phyloP scores from a whole-genome alignment of 371 early-diverging fungal genomes.

The Mucor lusitanicus region DNA sequence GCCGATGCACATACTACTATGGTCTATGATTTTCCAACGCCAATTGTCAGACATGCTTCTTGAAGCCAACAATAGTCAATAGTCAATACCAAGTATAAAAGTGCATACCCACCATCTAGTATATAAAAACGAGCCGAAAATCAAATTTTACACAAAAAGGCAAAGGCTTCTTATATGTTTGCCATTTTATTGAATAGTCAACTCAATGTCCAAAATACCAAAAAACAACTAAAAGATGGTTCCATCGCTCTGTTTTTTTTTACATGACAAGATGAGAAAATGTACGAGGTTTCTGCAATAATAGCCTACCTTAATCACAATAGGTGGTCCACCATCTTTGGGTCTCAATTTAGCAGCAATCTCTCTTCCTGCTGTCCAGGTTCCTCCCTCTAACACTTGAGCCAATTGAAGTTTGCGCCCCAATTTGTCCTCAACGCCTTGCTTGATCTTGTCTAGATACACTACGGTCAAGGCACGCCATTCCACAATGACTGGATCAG shows the following conservation, averaged over 20 bases:
- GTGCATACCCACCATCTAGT: no score
- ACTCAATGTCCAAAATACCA: background rate
- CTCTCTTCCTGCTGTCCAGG: slow-evolving; percentile 90
- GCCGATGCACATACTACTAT: no score
- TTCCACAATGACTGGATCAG: slow-evolving; percentile 85
- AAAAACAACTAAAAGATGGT: slow-evolving; percentile 39
- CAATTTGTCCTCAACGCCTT: slow-evolving; percentile 52
- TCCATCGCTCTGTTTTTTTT: slow-evolving; percentile 51
- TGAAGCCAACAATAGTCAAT: no score
- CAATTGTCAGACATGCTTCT: no score
- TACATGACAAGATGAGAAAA: no score
- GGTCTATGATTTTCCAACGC: no score
- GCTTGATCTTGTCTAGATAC: slow-evolving; percentile 76
- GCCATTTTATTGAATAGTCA: background rate
- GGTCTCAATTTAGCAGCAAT: slow-evolving; percentile 79
- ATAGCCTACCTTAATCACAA: slow-evolving; percentile 62
- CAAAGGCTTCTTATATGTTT: background rate
- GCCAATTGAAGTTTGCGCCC: slow-evolving; percentile 68
- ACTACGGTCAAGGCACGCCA: slow-evolving; percentile 93
- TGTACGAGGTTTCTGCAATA: no score
- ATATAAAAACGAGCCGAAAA: no score
- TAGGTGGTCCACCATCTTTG: slow-evolving; percentile 84
- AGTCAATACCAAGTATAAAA: no score
- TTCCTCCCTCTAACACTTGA: slow-evolving; percentile 91
- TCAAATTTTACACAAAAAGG: background rate